phyloP scores from a whole-genome alignment of 2,329 filamentous ascomycete species.

The Trichoderma atrobrunneum region DNA sequence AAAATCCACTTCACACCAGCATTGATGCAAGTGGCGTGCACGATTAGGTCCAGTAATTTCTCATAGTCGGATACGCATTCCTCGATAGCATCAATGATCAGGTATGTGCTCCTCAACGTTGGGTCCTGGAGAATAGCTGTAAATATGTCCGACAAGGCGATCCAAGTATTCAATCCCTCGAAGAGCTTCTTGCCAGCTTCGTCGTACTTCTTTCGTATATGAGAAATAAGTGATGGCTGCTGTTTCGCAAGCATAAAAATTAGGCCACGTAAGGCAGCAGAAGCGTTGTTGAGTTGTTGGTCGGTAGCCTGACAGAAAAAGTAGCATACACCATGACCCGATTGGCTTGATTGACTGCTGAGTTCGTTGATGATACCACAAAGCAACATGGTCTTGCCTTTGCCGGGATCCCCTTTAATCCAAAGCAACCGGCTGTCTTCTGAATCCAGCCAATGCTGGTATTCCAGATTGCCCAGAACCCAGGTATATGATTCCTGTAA shows the following conservation, averaged over 20 bases:
- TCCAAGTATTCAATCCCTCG: conserved; percentile 39
- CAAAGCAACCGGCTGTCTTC: conserved; percentile 31
- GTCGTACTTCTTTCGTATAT: conserved; percentile 38
- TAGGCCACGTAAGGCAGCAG: conserved; percentile 42
- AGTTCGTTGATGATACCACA: conserved; percentile 34
- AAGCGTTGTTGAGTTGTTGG: conserved; percentile 36
- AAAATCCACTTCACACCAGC: conserved; percentile 41
- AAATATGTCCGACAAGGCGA: conserved; percentile 38
- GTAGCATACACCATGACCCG: conserved; percentile 17
- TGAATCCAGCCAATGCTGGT: conserved; percentile 22
- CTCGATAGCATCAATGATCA: conserved; percentile 49
- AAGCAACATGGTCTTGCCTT: conserved; percentile 45
- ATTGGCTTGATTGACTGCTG: background rate
- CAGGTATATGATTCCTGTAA: conserved; percentile 34
- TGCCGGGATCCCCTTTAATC: conserved; percentile 41
- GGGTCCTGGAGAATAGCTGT: conserved; percentile 38
- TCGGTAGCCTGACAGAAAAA: conserved; percentile 25
- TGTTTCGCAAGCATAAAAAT: conserved; percentile 39
- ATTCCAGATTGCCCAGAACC: conserved; percentile 32
- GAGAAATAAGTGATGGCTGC: conserved; percentile 32
- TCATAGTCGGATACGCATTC: conserved; percentile 34
- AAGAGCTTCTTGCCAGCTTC: conserved; percentile 36
- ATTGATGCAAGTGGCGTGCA: background rate
- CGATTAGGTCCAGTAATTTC: conserved; percentile 38
- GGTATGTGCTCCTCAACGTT: conserved; percentile 22